Evolutionary conservation across 2,329 filamentous ascomycete species (phyloP).

Genomic region (Alternaria sp.): DNA sequence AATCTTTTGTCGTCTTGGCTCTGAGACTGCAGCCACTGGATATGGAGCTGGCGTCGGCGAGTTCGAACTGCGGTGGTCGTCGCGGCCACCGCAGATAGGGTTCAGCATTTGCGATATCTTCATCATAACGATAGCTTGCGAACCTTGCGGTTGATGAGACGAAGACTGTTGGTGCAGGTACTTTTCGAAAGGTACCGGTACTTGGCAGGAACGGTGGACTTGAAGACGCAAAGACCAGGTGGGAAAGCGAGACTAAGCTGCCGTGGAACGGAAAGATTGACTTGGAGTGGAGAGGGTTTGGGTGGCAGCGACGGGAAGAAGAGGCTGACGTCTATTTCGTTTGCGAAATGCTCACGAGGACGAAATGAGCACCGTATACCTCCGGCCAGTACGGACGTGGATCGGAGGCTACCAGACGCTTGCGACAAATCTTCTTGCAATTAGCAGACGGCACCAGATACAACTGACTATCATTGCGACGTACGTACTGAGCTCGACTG

Average conservation of each 20-base stretch:
- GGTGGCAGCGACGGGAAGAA: slow-evolving; percentile 26
- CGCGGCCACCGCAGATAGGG: slow-evolving; percentile 30
- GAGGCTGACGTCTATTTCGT: slow-evolving; percentile 27
- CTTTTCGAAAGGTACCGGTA: slow-evolving; percentile 23
- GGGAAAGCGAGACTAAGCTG: slow-evolving; percentile 23
- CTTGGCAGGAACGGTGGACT: slow-evolving; percentile 21
- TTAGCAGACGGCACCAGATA: slow-evolving; percentile 7
- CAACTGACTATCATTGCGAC: slow-evolving; percentile 2
- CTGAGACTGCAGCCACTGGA: slow-evolving; percentile 5
- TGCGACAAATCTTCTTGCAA: slow-evolving; percentile 2
- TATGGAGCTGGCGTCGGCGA: slow-evolving; percentile 18
- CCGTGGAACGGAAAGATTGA: slow-evolving; percentile 26
- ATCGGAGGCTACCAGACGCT: background rate
- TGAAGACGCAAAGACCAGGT: slow-evolving; percentile 20
- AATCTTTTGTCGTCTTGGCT: slow-evolving; percentile 60
- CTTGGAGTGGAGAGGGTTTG: slow-evolving; percentile 24
- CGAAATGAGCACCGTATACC: slow-evolving; percentile 29
- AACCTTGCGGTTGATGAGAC: background rate
- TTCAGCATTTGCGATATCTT: slow-evolving; percentile 53
- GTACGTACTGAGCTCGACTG: slow-evolving; percentile 18
- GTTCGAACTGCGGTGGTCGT: slow-evolving; percentile 17
- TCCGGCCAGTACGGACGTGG: slow-evolving; percentile 22
- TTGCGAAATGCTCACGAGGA: slow-evolving; percentile 42
- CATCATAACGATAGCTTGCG: slow-evolving; percentile 27
- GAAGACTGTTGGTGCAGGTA: background rate